A percentile compares a stretch with the other conserved stretches of the same genome.
These are phyloP conservation scores for Penicillium ucsense DNA, from an alignment of 495 filamentous ascomycete species.

Conservation along the genomic window DNA sequence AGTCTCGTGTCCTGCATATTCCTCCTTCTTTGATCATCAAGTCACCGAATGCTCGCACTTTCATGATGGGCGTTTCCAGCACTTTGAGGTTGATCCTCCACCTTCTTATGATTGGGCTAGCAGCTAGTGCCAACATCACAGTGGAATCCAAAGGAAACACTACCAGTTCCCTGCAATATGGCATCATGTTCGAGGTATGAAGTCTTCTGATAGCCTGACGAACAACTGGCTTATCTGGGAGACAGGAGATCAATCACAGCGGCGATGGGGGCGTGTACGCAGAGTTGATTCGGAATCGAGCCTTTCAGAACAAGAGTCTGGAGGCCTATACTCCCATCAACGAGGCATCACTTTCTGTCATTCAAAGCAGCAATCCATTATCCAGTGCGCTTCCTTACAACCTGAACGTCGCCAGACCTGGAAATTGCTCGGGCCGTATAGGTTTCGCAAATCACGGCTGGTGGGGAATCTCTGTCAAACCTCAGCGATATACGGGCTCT, in stretches of 20 bases:
- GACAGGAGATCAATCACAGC: slow-evolving; percentile 52
- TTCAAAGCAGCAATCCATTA: background rate
- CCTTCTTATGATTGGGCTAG: too few species aligned
- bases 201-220: too few species aligned
- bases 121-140: too few species aligned
- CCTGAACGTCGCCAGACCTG: background rate
- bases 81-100: too few species aligned
- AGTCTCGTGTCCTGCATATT: too few species aligned
- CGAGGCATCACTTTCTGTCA: background rate
- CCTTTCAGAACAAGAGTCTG: slow-evolving; percentile 35
- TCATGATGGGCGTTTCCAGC: too few species aligned
- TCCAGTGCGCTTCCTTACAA: background rate
- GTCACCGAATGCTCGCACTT: too few species aligned
- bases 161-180: slow-evolving; percentile 41
- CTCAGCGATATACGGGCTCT: background rate
- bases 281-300: slow-evolving; percentile 56
- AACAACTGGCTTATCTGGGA: too few species aligned
- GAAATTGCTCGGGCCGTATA: background rate
- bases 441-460: slow-evolving; percentile 38
- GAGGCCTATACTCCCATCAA: background rate
- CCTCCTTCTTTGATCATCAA: too few species aligned
- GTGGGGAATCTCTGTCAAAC: slow-evolving; percentile 40
- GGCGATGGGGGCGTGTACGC: slow-evolving; percentile 66
- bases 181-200: slow-evolving; percentile 43
- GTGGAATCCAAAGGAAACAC: slow-evolving; percentile 24